Conservation (phyloP, 345 rosid genomes). For the Syzygium aromaticum region DNA sequence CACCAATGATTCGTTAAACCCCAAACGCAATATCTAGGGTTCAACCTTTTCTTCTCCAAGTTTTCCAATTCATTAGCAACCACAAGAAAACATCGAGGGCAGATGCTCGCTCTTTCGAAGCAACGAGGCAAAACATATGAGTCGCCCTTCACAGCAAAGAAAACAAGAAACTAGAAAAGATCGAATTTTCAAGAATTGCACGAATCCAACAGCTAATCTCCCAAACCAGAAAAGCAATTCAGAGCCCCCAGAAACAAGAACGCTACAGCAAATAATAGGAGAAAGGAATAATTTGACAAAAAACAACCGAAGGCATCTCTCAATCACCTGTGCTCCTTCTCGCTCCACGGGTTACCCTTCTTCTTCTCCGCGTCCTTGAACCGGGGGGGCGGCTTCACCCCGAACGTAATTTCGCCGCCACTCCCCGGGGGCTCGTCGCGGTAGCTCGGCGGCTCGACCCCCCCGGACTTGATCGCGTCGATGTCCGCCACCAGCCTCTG, state of each 20-base stretch:
- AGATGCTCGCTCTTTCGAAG: background rate
- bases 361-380: conserved; percentile 41
- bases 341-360: conserved; percentile 75
- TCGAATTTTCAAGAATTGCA: background rate
- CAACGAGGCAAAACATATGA: background rate
- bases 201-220: background rate
- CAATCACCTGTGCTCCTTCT: conserved; percentile 42
- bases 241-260: background rate
- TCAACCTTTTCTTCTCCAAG: background rate
- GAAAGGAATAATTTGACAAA: too few species aligned
- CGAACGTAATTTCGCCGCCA: conserved; percentile 33
- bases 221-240: background rate
- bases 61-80: background rate
- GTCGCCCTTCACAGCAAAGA: background rate
- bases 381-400: conserved; percentile 1
- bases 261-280: background rate
- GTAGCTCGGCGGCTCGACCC: conserved; percentile 54
- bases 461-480: conserved; percentile 55
- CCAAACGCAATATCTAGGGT: background rate
- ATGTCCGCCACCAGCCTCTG: conserved; percentile 51
- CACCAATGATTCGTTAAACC: background rate
- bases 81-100: background rate
- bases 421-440: conserved; percentile 17
- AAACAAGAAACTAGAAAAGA: background rate
- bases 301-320: background rate